These are phyloP conservation scores for Aschersonia sp. DNA, from an alignment of 2,329 filamentous ascomycete genomes.

Conservation along the genomic window DNA sequence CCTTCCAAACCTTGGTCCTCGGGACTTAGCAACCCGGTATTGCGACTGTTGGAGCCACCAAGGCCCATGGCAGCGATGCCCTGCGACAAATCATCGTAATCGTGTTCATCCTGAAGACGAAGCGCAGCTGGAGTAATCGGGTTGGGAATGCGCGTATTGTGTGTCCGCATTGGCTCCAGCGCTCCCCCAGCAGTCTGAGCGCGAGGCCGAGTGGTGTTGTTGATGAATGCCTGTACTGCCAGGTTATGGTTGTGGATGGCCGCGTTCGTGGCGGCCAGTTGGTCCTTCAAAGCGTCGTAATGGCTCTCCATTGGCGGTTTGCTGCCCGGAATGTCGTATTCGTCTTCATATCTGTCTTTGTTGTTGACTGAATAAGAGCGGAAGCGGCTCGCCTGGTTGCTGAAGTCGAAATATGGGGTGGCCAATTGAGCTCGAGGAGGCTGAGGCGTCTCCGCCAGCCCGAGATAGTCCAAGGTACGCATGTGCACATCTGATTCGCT, in stretches of 20 bases:
- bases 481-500: slow-evolving; percentile 76
- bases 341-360: slow-evolving; percentile 89
- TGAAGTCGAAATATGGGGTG: slow-evolving; percentile 60
- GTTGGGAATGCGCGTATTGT: slow-evolving; percentile 54
- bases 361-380: slow-evolving; percentile 98
- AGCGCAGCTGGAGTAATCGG: slow-evolving; percentile 65
- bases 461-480: slow-evolving; percentile 90
- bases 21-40: slow-evolving; percentile 51
- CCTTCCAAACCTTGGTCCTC: slow-evolving; percentile 76
- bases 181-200: slow-evolving; percentile 77
- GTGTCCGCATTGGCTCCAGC: slow-evolving; percentile 63
- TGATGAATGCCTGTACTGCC: slow-evolving; percentile 83
- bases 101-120: slow-evolving; percentile 57
- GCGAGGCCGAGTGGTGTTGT: slow-evolving; percentile 63
- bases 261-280: slow-evolving; percentile 48
- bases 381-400: slow-evolving; percentile 74
- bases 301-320: slow-evolving; percentile 34
- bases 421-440: slow-evolving; percentile 60
- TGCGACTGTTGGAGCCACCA: slow-evolving; percentile 48
- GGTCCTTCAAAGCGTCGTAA: slow-evolving; percentile 48
- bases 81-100: slow-evolving; percentile 68
- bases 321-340: slow-evolving; percentile 41
- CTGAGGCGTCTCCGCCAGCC: slow-evolving; percentile 85
- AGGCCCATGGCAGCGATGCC: slow-evolving; percentile 73
- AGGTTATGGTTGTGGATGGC: slow-evolving; percentile 84